Evolutionary conservation across 768 basidiomycete species (phyloP).

Genomic region (Strobilomyces dryophilus): DNA sequence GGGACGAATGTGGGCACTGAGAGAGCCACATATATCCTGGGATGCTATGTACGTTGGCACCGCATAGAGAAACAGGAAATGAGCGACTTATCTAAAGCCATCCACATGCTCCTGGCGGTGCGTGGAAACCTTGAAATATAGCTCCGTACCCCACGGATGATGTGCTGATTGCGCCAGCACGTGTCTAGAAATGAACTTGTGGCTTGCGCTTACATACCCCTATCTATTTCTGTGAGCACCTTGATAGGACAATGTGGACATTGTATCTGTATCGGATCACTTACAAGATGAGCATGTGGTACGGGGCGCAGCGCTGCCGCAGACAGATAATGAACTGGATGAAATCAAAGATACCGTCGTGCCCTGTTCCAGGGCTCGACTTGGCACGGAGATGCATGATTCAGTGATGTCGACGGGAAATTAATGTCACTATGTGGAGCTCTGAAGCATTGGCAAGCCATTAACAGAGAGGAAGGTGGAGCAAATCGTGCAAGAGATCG

Average conservation of each 20-base stretch:
- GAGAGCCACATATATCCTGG: not conserved
- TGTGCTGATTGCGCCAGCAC: not conserved
- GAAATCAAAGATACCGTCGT: not conserved
- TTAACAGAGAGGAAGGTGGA: not conserved
- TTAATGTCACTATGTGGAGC: too few relatives aligned
- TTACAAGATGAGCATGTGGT: conserved; percentile 1
- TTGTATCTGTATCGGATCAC: not conserved
- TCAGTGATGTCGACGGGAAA: too few relatives aligned
- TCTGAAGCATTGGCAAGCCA: not conserved
- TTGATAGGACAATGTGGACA: too few relatives aligned
- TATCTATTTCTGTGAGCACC: not conserved
- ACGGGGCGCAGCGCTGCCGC: not conserved
- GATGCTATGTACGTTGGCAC: not conserved
- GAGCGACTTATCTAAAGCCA: not conserved
- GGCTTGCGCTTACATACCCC: not conserved
- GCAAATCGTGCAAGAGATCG: not conserved
- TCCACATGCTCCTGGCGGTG: not conserved
- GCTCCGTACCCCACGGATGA: not conserved
- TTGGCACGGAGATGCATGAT: too few relatives aligned
- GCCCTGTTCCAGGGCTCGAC: too few relatives aligned
- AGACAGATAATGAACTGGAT: not conserved
- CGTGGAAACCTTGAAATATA: not conserved
- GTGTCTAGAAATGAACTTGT: not conserved
- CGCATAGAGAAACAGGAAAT: not conserved
- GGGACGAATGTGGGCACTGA: not conserved